Evolutionary conservation across 352 stramenopile species (phyloP), one percentile per base, ranked within the genome.

Genomic region (Phytophthora hibernalis): DNA sequence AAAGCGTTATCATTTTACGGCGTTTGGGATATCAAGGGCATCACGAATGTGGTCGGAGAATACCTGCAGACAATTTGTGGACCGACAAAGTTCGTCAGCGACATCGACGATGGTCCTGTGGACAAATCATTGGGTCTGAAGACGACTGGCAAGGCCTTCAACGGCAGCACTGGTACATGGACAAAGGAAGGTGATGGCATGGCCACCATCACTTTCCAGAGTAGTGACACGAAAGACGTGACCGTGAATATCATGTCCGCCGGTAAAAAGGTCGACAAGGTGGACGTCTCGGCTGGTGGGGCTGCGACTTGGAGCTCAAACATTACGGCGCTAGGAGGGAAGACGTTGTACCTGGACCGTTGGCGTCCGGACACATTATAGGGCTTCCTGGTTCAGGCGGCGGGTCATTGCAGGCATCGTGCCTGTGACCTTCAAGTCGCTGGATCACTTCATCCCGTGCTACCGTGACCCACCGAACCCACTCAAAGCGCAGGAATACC

Each of bases 361-460:
- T 63, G 55, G 55, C 43, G 54, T 53, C 54, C 54, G 11, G 54
- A 20, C 5, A n/a, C n/a, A 26, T 52, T 28, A 16, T 62, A 1
- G 54, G 54, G 12, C 43, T 62, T 35, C 43, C 30, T 3, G 55
- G 55, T 16, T 49, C 55, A 40, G 44, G 44, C 35, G 57, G 57
- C 10, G 57, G 57, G n/a, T 65, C 57, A 15, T 20, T 48, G 68
- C 72, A 33, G 87, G 87, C 13, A 85, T 87, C 48, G 84, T 89
- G 12, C 67, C 74, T 18, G 84, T 90, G 16, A 92, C 84, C 28
- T 94, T 96, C 54, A 79, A 68, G 16, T 61, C 84, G 4, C 72
- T 92, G 11, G 87, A 96, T 48, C 87, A 91, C 57, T 96, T 87
- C 54, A 93, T 96, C 24, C 87, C 87, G n/a, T 96, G 87, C 67